Evolutionary conservation across 192 early-diverging fungal species (phyloP).

Genomic region (Mortierella antarctica): DNA sequence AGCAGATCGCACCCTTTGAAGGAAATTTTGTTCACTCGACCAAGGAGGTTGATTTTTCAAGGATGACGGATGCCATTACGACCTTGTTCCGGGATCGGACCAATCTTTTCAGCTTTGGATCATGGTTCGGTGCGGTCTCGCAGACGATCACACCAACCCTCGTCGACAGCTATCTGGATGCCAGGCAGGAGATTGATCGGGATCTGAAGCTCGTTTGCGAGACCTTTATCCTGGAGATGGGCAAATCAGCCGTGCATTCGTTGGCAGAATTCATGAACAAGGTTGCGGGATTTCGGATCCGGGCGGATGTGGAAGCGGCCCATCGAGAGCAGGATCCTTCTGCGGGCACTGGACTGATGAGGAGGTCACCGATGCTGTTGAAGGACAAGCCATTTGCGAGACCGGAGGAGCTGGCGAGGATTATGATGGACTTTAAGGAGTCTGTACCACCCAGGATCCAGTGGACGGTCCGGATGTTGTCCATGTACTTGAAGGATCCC

Average conservation of each 20-base stretch:
- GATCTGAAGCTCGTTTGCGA: conserved; percentile 81
- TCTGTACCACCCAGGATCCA: conserved; percentile 60
- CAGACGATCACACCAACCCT: conserved; percentile 61
- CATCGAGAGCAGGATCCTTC: conserved; percentile 36
- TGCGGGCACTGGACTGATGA: conserved; percentile 1
- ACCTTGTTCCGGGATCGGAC: conserved; percentile 38
- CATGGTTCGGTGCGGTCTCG: conserved; percentile 48
- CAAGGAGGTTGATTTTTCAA: conserved; percentile 75
- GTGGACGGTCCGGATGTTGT: conserved; percentile 66
- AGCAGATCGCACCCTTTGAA: conserved; percentile 83
- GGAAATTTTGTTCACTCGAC: conserved; percentile 78
- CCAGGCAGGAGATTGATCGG: conserved; percentile 68
- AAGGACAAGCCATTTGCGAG: conserved; percentile 63
- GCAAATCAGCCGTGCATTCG: conserved; percentile 71
- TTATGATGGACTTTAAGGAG: conserved; percentile 64
- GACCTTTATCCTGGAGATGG: conserved; percentile 77
- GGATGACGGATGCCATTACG: conserved; percentile 62
- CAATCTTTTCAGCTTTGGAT: conserved; percentile 52
- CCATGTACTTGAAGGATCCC: conserved; percentile 78
- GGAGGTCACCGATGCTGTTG: conserved; percentile 48
- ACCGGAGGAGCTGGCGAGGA: conserved; percentile 39
- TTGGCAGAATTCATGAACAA: conserved; percentile 74
- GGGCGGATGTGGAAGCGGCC: conserved; percentile 52
- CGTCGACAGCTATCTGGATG: conserved; percentile 59
- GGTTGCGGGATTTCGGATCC: conserved; percentile 67